Conservation (phyloP, 2,329 filamentous ascomycete species). For the Fusarium sublunatum region DNA sequence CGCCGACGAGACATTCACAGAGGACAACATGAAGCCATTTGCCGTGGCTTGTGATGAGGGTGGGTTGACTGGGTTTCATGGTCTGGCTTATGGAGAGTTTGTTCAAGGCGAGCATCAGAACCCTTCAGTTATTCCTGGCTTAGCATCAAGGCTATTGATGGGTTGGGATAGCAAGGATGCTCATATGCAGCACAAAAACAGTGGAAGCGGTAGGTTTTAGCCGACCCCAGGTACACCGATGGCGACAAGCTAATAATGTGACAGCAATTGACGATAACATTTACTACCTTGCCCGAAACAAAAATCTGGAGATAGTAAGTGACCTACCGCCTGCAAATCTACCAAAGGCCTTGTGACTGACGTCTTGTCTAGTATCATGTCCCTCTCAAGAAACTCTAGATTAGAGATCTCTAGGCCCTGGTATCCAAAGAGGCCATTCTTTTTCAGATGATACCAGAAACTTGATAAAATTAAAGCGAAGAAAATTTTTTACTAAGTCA, state of each 20-base stretch:
- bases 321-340: not conserved
- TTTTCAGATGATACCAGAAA: slow-evolving; percentile 13
- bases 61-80: slow-evolving; percentile 48
- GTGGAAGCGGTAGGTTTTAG: slow-evolving; percentile 45
- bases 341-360: slow-evolving; percentile 7
- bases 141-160: slow-evolving; percentile 50
- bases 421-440: not conserved
- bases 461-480: slow-evolving; percentile 34
- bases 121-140: slow-evolving; percentile 45
- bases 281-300: slow-evolving; percentile 46
- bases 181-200: slow-evolving; percentile 50
- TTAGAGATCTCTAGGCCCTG: not conserved
- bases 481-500: slow-evolving; percentile 41
- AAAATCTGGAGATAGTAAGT: slow-evolving; percentile 51
- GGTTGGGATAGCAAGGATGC: slow-evolving; percentile 56
- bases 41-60: slow-evolving; percentile 39
- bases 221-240: not conserved
- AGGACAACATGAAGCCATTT: slow-evolving; percentile 48
- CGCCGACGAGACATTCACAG: slow-evolving; percentile 48
- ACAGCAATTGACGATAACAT: slow-evolving; percentile 53
- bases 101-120: slow-evolving; percentile 46
- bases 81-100: slow-evolving; percentile 50
- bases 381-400: slow-evolving; percentile 35
- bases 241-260: not conserved
- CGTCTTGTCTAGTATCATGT: slow-evolving; percentile 46